A percentile compares a stretch with the other conserved stretches of the same genome.
These are phyloP conservation scores for Plantago rigida DNA, from an alignment of 305 asterid species.

Conservation along the genomic window DNA sequence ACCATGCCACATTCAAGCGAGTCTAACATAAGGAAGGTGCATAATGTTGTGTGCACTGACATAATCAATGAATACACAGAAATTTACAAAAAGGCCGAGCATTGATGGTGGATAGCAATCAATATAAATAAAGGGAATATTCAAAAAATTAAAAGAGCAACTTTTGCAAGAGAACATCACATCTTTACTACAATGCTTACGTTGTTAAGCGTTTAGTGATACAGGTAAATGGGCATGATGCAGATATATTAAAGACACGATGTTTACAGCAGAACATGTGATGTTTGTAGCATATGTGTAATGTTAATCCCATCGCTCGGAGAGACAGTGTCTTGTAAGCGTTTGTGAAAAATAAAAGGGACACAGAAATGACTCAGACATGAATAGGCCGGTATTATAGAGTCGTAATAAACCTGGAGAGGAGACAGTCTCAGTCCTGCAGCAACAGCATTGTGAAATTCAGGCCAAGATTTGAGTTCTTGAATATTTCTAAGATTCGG, in stretches of 20 bases:
- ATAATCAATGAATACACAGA: neutral
- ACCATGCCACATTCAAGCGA: neutral
- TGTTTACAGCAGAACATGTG: too few species aligned
- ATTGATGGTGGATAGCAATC: neutral
- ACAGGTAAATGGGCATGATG: too few species aligned
- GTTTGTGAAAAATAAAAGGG: constrained; percentile 4
- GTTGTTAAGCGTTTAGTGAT: too few species aligned
- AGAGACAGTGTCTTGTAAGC: too few species aligned
- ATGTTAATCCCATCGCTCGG: too few species aligned
- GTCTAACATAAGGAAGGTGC: neutral
- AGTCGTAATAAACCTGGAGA: constrained; percentile 54
- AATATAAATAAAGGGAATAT: too few species aligned
- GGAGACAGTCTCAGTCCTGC: constrained; percentile 93
- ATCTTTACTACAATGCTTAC: too few species aligned
- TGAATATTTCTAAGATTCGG: constrained; percentile 75
- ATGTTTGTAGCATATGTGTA: too few species aligned
- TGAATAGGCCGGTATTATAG: constrained; percentile 1
- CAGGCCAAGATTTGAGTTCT: constrained; percentile 91
- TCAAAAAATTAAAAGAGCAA: too few species aligned
- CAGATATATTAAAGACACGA: too few species aligned
- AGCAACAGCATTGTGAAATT: constrained; percentile 98
- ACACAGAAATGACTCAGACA: constrained; percentile 11
- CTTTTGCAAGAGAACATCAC: too few species aligned
- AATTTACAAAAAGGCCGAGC: neutral
- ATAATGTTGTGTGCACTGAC: neutral